Evolutionary conservation across 306 rosid genomes (phyloP).

Genomic region (Gastrolobium bilobum): DNA sequence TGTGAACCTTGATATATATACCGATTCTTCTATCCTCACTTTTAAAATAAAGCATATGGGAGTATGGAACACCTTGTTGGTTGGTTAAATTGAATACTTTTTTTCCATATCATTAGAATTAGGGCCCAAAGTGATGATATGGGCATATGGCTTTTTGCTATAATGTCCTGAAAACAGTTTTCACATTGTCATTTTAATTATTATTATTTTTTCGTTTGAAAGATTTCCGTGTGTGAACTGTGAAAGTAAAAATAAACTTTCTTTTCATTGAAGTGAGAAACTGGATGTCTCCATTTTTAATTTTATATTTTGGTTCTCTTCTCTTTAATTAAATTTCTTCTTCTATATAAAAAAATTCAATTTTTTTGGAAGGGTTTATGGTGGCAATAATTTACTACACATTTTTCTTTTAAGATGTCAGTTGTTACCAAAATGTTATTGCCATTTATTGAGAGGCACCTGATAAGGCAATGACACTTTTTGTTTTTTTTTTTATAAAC

Average conservation of each 20-base stretch:
- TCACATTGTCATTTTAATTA: not conserved
- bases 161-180: not conserved
- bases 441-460: not conserved
- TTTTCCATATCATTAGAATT: not conserved
- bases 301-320: not conserved
- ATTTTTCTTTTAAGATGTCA: slow-evolving; percentile 4
- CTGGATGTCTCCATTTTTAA: not conserved
- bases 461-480: not conserved
- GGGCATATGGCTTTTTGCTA: slow-evolving; percentile 2
- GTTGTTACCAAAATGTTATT: not conserved
- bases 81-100: not conserved
- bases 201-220: not conserved
- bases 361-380: not conserved
- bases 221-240: not conserved
- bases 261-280: not conserved
- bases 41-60: not conserved
- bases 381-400: not conserved
- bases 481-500: too few relatives aligned
- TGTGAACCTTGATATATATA: not conserved
- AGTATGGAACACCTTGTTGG: not conserved
- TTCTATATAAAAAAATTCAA: not conserved
- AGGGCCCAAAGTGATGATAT: not conserved
- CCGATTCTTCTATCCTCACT: too few relatives aligned
- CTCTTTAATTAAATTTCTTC: not conserved
- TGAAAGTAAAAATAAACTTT: not conserved